phyloP scores from a whole-genome alignment of 371 early-diverging fungal genomes.

The Haplosporangium sp. region DNA sequence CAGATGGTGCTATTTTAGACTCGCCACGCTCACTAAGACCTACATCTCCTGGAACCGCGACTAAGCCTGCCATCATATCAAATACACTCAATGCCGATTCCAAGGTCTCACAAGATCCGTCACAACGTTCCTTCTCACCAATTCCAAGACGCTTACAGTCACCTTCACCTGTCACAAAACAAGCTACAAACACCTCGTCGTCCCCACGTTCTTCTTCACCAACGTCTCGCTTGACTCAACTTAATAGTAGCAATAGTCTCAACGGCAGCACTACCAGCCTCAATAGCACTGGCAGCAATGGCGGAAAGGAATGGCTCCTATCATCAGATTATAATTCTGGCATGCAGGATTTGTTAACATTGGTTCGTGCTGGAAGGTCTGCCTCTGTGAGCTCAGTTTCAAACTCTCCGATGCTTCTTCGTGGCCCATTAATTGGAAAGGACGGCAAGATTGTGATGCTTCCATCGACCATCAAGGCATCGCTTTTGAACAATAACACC shows the following conservation, averaged over 20 bases:
- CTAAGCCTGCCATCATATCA: slow-evolving; percentile 31
- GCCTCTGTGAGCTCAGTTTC: slow-evolving; percentile 38
- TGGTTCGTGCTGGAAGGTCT: slow-evolving; percentile 51
- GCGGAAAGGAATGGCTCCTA: slow-evolving; percentile 47
- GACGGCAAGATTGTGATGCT: slow-evolving; percentile 50
- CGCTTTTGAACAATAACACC: slow-evolving; percentile 16
- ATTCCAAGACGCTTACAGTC: slow-evolving; percentile 50
- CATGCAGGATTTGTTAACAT: slow-evolving; percentile 50
- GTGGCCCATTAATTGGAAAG: slow-evolving; percentile 39
- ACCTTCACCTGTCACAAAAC: slow-evolving; percentile 24
- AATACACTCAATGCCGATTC: slow-evolving; percentile 11
- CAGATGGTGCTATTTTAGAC: not conserved
- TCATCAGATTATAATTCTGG: slow-evolving; percentile 54
- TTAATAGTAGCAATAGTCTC: slow-evolving; percentile 3
- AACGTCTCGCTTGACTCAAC: slow-evolving; percentile 10
- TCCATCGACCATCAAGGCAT: slow-evolving; percentile 51
- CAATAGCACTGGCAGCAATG: not conserved
- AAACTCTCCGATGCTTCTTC: slow-evolving; percentile 25
- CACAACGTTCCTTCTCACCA: slow-evolving; percentile 32
- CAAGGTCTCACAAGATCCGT: not conserved
- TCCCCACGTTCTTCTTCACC: not conserved
- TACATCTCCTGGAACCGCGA: slow-evolving; percentile 36
- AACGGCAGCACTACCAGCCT: slow-evolving; percentile 13
- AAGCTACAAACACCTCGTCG: not conserved
- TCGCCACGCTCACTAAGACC: slow-evolving; percentile 16